These are phyloP conservation scores for Bipolaris sorokiniana DNA, from an alignment of 2,329 filamentous ascomycete species.

Conservation along the genomic window DNA sequence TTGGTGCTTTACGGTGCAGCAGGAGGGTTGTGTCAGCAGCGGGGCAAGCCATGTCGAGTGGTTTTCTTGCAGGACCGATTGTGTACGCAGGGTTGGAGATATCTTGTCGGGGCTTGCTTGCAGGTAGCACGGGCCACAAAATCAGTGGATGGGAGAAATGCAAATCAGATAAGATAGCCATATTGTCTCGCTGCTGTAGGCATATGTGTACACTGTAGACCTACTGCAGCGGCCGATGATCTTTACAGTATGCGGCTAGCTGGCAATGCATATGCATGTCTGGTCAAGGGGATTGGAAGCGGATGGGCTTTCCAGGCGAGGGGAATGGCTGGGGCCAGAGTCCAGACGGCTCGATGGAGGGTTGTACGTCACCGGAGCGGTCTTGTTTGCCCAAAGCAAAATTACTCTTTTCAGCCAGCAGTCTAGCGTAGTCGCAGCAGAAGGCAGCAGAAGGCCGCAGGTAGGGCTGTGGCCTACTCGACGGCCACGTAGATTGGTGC, in stretches of 20 bases:
- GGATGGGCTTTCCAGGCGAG: constrained; percentile 1
- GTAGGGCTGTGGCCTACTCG: constrained; percentile 3
- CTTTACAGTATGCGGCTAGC: constrained; percentile 13
- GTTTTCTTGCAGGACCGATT: constrained; percentile 14
- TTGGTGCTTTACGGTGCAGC: constrained; percentile 20
- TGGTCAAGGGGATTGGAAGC: constrained; percentile 8
- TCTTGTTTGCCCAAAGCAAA: neutral
- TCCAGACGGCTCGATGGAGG: constrained; percentile 1
- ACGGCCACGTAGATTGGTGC: constrained; percentile 3
- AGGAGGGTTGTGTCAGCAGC: constrained; percentile 28
- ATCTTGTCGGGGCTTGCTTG: constrained; percentile 2
- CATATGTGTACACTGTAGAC: too few relatives aligned
- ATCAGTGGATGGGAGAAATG: constrained; percentile 1
- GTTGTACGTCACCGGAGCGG: constrained; percentile 6
- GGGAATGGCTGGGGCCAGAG: neutral
- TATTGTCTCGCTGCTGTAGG: constrained; percentile 20
- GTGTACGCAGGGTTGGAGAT: neutral
- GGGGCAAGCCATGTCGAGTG: constrained; percentile 17
- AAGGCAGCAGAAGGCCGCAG: neutral
- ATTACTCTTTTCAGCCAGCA: constrained; percentile 10
- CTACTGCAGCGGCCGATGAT: constrained; percentile 16
- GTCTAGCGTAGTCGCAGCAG: constrained; percentile 9
- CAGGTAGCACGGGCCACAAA: constrained; percentile 5
- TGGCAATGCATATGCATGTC: constrained; percentile 2
- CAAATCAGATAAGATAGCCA: constrained; percentile 15